Evolutionary conservation across 495 filamentous ascomycete species (phyloP).

Genomic region (Podospora pseudopauciseta): DNA sequence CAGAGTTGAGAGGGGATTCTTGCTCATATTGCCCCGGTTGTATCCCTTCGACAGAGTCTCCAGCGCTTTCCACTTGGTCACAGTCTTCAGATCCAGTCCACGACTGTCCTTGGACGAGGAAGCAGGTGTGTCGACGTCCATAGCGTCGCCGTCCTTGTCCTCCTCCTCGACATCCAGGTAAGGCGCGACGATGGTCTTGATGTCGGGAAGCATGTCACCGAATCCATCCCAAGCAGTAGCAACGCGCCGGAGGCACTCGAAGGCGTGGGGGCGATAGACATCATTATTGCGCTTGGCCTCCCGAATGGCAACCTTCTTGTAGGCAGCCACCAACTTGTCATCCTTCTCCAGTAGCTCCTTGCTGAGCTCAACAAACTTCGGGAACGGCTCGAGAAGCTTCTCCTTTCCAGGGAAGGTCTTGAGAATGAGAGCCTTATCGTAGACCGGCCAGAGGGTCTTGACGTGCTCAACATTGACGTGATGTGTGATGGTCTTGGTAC

Average conservation of each 20-base stretch:
- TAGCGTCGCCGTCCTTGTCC: conserved; percentile 54
- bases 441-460: conserved; percentile 69
- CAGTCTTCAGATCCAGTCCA: conserved; percentile 32
- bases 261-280: conserved; percentile 70
- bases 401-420: conserved; percentile 97
- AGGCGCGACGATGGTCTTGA: conserved; percentile 57
- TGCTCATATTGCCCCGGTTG: conserved; percentile 36
- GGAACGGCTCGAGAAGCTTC: conserved; percentile 78
- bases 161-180: conserved; percentile 55
- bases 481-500: conserved; percentile 35
- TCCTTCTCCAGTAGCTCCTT: conserved; percentile 56
- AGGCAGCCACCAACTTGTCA: conserved; percentile 38
- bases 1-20: conserved; percentile 32
- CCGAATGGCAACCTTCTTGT: conserved; percentile 65
- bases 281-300: conserved; percentile 90
- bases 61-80: conserved; percentile 38
- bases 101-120: conserved; percentile 19
- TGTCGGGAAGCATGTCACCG: conserved; percentile 64
- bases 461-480: conserved; percentile 56
- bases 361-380: conserved; percentile 64
- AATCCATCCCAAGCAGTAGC: conserved; percentile 54
- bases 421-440: conserved; percentile 74
- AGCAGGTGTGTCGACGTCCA: conserved; percentile 53
- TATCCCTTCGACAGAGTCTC: conserved; percentile 42
- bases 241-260: conserved; percentile 69